A percentile compares a stretch with the other conserved stretches of the same genome.
phyloP scores from a whole-genome alignment of 2,329 filamentous ascomycete genomes.

The Endoconidiophora laricicola region DNA sequence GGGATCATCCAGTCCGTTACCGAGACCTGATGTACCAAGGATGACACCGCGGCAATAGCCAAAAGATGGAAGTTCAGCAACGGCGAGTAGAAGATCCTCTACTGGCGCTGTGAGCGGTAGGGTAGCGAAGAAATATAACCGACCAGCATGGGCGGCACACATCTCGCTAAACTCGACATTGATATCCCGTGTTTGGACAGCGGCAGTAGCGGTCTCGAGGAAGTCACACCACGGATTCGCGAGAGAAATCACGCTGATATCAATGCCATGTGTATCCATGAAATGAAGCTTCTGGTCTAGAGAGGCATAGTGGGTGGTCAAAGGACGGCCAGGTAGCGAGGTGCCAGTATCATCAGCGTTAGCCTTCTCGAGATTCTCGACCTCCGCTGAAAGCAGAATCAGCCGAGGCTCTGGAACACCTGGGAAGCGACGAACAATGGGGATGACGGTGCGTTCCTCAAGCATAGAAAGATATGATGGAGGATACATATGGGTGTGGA shows the following conservation, averaged over 20 bases:
- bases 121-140: conserved; percentile 69
- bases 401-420: conserved; percentile 41
- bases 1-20: conserved; percentile 64
- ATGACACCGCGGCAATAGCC: conserved; percentile 69
- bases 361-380: conserved; percentile 30
- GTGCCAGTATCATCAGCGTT: conserved; percentile 20
- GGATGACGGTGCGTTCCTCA: conserved; percentile 43
- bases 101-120: conserved; percentile 57
- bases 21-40: conserved; percentile 69
- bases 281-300: conserved; percentile 67
- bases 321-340: conserved; percentile 57
- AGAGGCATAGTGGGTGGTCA: conserved; percentile 70
- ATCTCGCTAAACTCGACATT: conserved; percentile 64
- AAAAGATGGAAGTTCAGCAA: conserved; percentile 43
- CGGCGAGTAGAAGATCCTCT: conserved; percentile 45
- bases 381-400: conserved; percentile 42
- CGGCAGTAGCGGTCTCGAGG: conserved; percentile 41
- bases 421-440: conserved; percentile 52
- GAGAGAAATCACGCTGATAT: conserved; percentile 69
- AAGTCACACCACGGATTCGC: conserved; percentile 95
- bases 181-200: conserved; percentile 34
- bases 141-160: conserved; percentile 47
- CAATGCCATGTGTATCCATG: conserved; percentile 72
- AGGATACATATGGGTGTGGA: conserved; percentile 56
- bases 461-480: conserved; percentile 46